Conservation (phyloP, 1,284 basidiomycete genomes). For the Sphaerobolus stellatus region DNA sequence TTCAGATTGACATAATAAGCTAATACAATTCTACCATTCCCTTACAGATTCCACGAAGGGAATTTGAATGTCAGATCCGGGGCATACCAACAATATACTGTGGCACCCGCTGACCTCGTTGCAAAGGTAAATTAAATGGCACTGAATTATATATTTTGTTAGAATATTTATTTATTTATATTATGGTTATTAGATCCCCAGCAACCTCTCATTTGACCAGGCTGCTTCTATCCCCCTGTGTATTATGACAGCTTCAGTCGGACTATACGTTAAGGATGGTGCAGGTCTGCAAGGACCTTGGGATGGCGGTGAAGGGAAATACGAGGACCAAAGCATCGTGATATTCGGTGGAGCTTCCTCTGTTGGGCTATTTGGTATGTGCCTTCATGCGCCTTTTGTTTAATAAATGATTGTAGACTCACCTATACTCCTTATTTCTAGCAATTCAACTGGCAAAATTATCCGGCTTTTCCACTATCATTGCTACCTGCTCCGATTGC, state of each 20-base stretch:
- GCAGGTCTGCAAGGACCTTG: constrained; percentile 12
- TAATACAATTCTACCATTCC: neutral
- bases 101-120: constrained; percentile 39
- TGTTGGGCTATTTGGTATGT: constrained; percentile 38
- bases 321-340: constrained; percentile 37
- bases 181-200: constrained; percentile 15
- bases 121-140: no score
- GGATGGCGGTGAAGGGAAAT: constrained; percentile 35
- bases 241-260: constrained; percentile 38
- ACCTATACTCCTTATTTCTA: neutral
- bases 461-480: constrained; percentile 30
- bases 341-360: constrained; percentile 45
- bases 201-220: constrained; percentile 44
- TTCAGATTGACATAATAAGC: no score
- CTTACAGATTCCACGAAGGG: constrained; percentile 43
- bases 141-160: constrained; percentile 2
- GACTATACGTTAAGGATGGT: constrained; percentile 30
- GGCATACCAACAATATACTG: constrained; percentile 51
- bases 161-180: neutral
- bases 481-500: constrained; percentile 16
- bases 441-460: constrained; percentile 20
- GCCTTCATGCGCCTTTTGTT: neutral
- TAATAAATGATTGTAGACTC: constrained; percentile 21
- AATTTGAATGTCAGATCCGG: constrained; percentile 36
- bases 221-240: constrained; percentile 38